Conservation (phyloP, 2,329 filamentous ascomycete species). For the Fusarium sp. region DNA sequence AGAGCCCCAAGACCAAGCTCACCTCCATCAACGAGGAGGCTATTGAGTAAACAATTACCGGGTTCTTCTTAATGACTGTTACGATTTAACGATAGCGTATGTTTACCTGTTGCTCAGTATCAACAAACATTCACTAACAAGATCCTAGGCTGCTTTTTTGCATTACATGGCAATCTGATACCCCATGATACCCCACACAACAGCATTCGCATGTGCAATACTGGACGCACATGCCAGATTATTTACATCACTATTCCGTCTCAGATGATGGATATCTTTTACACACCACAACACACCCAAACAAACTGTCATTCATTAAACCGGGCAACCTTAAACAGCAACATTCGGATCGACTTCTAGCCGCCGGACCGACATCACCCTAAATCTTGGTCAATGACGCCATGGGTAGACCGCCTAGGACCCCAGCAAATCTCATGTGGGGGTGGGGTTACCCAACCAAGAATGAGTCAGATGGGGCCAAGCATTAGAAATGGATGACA, state of each 20-base stretch:
- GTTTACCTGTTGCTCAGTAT: conserved; percentile 1
- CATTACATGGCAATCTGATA: conserved; percentile 46
- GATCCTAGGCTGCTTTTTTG: conserved; percentile 43
- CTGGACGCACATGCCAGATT: conserved; percentile 41
- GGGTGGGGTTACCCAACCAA: conserved; percentile 29
- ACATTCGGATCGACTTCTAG: conserved; percentile 26
- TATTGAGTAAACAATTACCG: conserved; percentile 57
- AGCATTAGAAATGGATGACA: conserved; percentile 35
- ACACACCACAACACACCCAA: conserved; percentile 17
- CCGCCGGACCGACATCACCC: conserved; percentile 33
- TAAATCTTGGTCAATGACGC: conserved; percentile 38
- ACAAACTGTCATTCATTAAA: conserved; percentile 24
- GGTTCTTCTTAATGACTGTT: conserved; percentile 47
- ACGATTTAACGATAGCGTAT: conserved; percentile 49
- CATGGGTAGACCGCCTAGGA: conserved; percentile 30
- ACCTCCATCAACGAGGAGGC: conserved; percentile 60
- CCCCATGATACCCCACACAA: conserved; percentile 46
- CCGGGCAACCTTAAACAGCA: conserved; percentile 26
- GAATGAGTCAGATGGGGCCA: conserved; percentile 38
- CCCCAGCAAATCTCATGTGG: conserved; percentile 34
- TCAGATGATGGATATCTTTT: conserved; percentile 22
- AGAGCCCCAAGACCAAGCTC: conserved; percentile 65
- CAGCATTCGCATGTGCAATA: conserved; percentile 41
- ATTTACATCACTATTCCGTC: conserved; percentile 39
- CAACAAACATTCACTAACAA: conserved; percentile 37